Base-by-base conservation (phyloP, 495 filamentous ascomycete genomes). In the Aspergillus panamensis region DNA sequence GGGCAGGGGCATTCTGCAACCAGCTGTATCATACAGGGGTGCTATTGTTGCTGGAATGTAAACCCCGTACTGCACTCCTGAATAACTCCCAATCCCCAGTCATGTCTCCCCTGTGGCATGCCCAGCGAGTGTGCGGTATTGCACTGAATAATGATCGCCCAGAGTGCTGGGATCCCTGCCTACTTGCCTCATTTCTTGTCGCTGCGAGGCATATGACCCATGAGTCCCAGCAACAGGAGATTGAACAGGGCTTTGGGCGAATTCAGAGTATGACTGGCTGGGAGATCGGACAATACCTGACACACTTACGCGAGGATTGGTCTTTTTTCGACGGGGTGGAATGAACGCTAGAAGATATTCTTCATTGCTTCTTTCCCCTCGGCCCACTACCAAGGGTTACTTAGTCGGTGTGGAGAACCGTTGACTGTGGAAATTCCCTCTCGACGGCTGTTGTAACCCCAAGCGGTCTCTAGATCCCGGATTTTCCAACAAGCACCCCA, bases 401-500 rank as follows among this genome's bases (percentile, higher is more conserved):
- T 59, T 48, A 52, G 37, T 31, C 3, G 53, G 7, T 12, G 6
- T 32, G 12, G 48, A 49, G 20, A 57, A 60, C 4, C 35, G 48
- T 40, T 53, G 39, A 17, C 42, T 55, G 14, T 31, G 39, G 44
- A 31, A 25, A 47, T 62, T 49, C 59, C 48, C 50, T 52, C 31
- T 47, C 55, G 30, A 20, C 45, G 45, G 50, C 53, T 59, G 50
- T 51, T 66, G 48, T 79, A 79, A 3, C 77, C 77, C 76, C 77
- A 81, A 12, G 69, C 65, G 49, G 67, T 48, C 50, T 78, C 70
- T 40, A 81, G 57, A 61, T 80, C 77, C 5, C 63, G 65, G 33
- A 79, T 74, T 3, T 76, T 65, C 78, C 76, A 81, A 43, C 68
- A 71, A 9, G 68, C 67, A 12, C 69, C 74, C 78, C 78, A 81